A percentile compares a stretch with the other conserved stretches of the same genome.
Evolutionary conservation across 345 rosid genomes (phyloP).

Genomic region (Brassica rapa): DNA sequence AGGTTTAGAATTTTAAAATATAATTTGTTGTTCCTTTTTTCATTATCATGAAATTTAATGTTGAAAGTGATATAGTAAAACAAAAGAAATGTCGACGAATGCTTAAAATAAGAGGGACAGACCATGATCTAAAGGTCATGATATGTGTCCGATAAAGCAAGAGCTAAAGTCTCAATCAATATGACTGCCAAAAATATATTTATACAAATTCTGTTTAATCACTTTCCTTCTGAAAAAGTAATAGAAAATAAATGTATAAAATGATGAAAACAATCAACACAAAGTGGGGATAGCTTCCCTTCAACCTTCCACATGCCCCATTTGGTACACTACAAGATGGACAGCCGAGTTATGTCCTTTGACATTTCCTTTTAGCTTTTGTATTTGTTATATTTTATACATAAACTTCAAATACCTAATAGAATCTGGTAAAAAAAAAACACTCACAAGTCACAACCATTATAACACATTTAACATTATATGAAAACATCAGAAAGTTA

Average conservation of each 20-base stretch:
- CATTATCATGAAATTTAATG: conserved; percentile 22
- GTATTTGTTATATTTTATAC: neutral
- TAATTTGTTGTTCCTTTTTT: conserved; percentile 6
- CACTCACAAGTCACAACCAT: neutral
- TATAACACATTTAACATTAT: neutral
- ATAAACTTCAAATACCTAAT: neutral
- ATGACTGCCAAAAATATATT: conserved; percentile 38
- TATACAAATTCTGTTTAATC: neutral
- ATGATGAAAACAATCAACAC: conserved; percentile 33
- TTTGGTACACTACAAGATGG: conserved; percentile 40
- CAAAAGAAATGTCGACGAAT: conserved; percentile 23
- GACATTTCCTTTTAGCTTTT: conserved; percentile 24
- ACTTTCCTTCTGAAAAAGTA: conserved; percentile 2
- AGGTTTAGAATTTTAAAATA: neutral
- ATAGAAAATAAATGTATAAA: neutral
- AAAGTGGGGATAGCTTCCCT: conserved; percentile 38
- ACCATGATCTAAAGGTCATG: conserved; percentile 57
- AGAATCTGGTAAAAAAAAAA: neutral
- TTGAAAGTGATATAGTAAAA: conserved; percentile 25
- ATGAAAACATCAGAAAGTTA: neutral
- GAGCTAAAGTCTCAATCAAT: conserved; percentile 53
- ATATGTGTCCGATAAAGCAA: conserved; percentile 62
- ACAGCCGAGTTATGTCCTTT: conserved; percentile 52
- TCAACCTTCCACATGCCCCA: conserved; percentile 52
- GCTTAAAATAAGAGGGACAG: conserved; percentile 49